Percentiles rank a stretch among this genome's conserved stretches.
Conservation (phyloP, 345 rosid genomes). For the Gynandropsis gynandra region DNA sequence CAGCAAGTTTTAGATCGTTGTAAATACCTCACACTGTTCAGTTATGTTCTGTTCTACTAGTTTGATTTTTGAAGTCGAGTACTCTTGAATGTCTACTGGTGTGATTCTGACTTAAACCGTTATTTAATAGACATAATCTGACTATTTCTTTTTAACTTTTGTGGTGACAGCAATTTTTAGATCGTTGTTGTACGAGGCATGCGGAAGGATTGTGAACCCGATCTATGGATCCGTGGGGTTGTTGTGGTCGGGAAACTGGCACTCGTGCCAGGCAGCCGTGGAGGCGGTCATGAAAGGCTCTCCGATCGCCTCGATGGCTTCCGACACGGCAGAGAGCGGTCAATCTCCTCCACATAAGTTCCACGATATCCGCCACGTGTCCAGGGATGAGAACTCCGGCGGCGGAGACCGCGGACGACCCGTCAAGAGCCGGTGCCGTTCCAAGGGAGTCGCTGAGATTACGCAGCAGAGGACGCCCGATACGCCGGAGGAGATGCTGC, state of each 20-base stretch:
- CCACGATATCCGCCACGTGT: conserved; percentile 81
- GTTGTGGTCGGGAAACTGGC: conserved; percentile 93
- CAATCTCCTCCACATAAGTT: conserved; percentile 72
- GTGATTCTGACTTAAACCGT: no score
- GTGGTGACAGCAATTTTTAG: conserved; percentile 64
- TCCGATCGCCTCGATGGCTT: conserved; percentile 68
- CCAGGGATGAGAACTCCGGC: conserved; percentile 57
- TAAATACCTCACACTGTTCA: no score
- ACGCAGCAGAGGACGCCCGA: conserved; percentile 1
- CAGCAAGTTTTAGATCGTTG: no score
- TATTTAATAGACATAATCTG: conserved; percentile 5
- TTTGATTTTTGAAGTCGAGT: no score
- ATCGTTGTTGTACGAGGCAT: conserved; percentile 93
- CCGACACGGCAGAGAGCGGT: conserved; percentile 57
- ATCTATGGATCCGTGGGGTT: conserved; percentile 93
- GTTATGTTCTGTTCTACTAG: no score
- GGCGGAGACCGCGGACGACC: conserved; percentile 31
- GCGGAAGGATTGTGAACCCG: conserved; percentile 94
- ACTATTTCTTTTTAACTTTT: not conserved
- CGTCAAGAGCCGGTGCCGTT: not conserved
- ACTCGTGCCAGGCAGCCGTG: conserved; percentile 89
- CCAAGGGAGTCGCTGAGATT: not conserved
- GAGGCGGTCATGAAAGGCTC: conserved; percentile 83
- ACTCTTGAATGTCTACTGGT: no score
- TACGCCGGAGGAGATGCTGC: not conserved